Conservation (phyloP, 768 basidiomycete genomes). For the Tylopilus felleus region DNA sequence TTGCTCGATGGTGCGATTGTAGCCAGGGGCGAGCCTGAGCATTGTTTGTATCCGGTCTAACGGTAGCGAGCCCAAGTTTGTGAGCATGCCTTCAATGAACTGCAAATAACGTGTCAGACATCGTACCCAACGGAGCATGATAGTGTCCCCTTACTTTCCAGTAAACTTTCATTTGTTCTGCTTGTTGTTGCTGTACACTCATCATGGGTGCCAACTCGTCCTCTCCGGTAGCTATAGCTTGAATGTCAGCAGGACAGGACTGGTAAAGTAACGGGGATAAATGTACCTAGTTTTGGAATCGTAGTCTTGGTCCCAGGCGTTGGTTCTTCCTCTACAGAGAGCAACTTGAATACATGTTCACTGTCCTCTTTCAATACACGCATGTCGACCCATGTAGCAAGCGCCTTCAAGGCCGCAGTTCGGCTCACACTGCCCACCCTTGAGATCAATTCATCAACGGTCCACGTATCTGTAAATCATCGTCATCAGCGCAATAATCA, state of each 20-base stretch:
- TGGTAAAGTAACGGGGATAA: not conserved
- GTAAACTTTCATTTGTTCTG: slow-evolving; percentile 81
- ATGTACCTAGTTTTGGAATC: slow-evolving; percentile 26
- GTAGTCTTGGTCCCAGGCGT: slow-evolving; percentile 22
- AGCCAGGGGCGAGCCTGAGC: slow-evolving; percentile 80
- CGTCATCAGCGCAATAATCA: not conserved
- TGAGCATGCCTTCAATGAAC: slow-evolving; percentile 93
- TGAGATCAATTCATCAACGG: slow-evolving; percentile 60
- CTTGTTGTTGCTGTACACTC: slow-evolving; percentile 68
- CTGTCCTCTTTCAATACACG: slow-evolving; percentile 73
- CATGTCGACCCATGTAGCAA: slow-evolving; percentile 80
- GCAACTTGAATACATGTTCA: slow-evolving; percentile 57
- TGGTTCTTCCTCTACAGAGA: slow-evolving; percentile 59
- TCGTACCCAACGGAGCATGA: not conserved
- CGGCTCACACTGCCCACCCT: slow-evolving; percentile 65
- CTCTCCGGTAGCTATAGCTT: slow-evolving; percentile 33
- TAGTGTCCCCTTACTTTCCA: slow-evolving; percentile 62
- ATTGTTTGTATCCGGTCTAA: slow-evolving; percentile 85
- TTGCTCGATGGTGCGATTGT: slow-evolving; percentile 78
- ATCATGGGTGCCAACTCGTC: slow-evolving; percentile 48
- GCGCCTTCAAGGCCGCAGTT: slow-evolving; percentile 63
- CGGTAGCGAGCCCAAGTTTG: slow-evolving; percentile 73
- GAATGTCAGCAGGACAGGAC: not conserved
- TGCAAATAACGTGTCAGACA: slow-evolving; percentile 25
- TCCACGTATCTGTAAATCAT: slow-evolving; percentile 56